Evolutionary conservation across 495 filamentous ascomycete genomes (phyloP).

Genomic region (Xylaria cubensis): DNA sequence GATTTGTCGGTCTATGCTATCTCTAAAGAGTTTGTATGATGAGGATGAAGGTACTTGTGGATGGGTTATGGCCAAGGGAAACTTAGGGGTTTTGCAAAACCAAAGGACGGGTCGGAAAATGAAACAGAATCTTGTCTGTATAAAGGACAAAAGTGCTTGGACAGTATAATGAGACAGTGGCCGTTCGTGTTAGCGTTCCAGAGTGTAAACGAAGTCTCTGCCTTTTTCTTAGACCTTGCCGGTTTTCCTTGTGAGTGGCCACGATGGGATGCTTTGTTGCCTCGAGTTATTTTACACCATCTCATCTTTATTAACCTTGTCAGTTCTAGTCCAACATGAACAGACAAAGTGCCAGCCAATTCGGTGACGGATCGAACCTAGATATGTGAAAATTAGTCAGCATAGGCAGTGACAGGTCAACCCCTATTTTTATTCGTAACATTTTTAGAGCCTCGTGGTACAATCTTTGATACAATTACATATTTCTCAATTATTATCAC

Average conservation of each 20-base stretch:
- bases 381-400: too few species aligned
- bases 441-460: too few species aligned
- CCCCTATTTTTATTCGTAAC: too few species aligned
- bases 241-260: background rate
- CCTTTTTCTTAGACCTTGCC: background rate
- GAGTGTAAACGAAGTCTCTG: background rate
- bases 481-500: too few species aligned
- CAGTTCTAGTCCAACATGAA: background rate
- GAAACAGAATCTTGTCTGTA: background rate
- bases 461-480: too few species aligned
- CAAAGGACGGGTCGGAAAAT: background rate
- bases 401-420: too few species aligned
- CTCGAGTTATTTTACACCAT: background rate
- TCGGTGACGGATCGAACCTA: background rate
- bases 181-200: background rate
- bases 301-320: background rate
- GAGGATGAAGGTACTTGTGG: background rate
- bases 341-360: background rate
- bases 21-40: background rate
- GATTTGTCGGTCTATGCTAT: background rate
- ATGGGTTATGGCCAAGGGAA: background rate
- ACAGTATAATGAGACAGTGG: background rate
- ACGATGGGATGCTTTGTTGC: background rate
- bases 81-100: background rate
- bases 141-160: background rate